Conservation (phyloP, 805 yeast species). For the Yamadazyma olivae region DNA sequence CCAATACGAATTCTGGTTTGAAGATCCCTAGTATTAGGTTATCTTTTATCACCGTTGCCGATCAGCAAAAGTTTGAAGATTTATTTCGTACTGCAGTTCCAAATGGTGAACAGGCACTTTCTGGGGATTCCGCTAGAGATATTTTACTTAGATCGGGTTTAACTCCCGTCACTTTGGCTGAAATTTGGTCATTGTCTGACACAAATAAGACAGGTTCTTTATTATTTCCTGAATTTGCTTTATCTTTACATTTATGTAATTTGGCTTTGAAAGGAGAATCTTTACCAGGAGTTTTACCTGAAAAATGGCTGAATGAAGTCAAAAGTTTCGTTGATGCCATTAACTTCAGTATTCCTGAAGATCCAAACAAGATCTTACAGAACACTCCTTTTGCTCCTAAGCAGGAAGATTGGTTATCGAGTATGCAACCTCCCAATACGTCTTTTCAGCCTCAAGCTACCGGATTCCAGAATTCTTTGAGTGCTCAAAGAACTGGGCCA, state of each 20-base stretch:
- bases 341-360: constrained; percentile 71
- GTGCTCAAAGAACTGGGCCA: constrained; percentile 40
- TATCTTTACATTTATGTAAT: constrained; percentile 85
- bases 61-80: constrained; percentile 83
- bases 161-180: constrained; percentile 70
- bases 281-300: constrained; percentile 71
- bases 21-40: constrained; percentile 75
- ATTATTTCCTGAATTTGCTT: constrained; percentile 90
- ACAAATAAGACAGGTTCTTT: constrained; percentile 81
- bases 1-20: constrained; percentile 46
- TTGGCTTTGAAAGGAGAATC: constrained; percentile 73
- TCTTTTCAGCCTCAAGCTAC: constrained; percentile 34
- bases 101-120: constrained; percentile 62
- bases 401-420: constrained; percentile 26
- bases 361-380: constrained; percentile 35
- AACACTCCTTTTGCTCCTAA: constrained; percentile 42
- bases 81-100: constrained; percentile 78
- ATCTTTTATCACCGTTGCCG: constrained; percentile 79
- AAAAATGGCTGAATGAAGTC: constrained; percentile 76
- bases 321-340: constrained; percentile 87
- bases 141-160: constrained; percentile 79
- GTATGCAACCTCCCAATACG: constrained; percentile 27
- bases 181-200: constrained; percentile 90
- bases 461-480: constrained; percentile 30
- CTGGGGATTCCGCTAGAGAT: constrained; percentile 73